Percentiles rank a stretch among this genome's conserved stretches.
These are phyloP conservation scores for Populus davidiana DNA, from an alignment of 345 rosid genomes.

Conservation along the genomic window DNA sequence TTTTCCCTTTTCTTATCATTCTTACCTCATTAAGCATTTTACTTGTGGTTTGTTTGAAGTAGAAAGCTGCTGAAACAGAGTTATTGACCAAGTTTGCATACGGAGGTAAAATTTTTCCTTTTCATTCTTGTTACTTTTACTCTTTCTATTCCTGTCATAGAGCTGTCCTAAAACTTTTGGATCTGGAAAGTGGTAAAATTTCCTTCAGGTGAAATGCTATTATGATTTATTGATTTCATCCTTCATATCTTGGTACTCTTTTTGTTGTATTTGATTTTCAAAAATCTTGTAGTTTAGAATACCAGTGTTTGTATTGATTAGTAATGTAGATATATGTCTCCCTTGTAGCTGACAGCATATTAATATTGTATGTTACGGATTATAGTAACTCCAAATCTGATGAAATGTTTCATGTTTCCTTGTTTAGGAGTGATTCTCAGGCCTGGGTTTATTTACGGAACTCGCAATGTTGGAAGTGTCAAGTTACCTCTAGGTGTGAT, in stretches of 20 bases:
- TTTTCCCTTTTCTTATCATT: neutral
- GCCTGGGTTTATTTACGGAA: slow-evolving; percentile 95
- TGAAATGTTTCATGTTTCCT: neutral
- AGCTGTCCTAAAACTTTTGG: neutral
- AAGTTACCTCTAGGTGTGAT: slow-evolving; percentile 77
- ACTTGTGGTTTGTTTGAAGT: slow-evolving; percentile 26
- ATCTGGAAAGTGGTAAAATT: neutral
- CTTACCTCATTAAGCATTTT: neutral
- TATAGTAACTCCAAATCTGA: neutral
- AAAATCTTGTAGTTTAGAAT: neutral
- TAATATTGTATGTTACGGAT: too few species aligned
- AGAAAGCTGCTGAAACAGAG: slow-evolving; percentile 96
- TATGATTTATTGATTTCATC: neutral
- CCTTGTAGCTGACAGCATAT: neutral
- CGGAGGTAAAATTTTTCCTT: slow-evolving; percentile 56
- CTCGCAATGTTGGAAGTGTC: slow-evolving; percentile 73
- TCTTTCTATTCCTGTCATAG: neutral
- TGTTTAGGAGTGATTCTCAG: slow-evolving; percentile 77
- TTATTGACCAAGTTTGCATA: slow-evolving; percentile 81
- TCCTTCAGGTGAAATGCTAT: neutral
- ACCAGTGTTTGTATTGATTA: neutral
- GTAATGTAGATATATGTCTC: too few species aligned
- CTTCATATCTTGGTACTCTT: neutral
- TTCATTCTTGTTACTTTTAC: neutral
- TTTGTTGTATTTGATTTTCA: neutral